Conservation (phyloP, 2,329 filamentous ascomycete genomes). For the Trichoderma simmonsii region DNA sequence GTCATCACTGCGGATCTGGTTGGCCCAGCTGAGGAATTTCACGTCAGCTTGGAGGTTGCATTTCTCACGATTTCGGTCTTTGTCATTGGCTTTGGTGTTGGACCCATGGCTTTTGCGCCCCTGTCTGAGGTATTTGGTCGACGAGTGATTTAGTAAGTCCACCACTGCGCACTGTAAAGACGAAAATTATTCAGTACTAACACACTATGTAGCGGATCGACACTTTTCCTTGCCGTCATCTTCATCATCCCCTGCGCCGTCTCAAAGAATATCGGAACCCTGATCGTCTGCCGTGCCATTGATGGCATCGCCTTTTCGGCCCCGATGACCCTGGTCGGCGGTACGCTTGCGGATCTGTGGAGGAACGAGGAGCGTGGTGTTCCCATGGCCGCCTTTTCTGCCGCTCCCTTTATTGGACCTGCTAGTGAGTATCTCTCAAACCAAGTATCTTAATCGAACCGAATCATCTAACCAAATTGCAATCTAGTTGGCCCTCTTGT, state of each 20-base stretch:
- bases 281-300: constrained; percentile 72
- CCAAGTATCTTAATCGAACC: not conserved
- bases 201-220: constrained; percentile 44
- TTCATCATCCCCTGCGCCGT: constrained; percentile 81
- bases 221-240: constrained; percentile 66
- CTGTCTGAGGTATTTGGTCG: constrained; percentile 73
- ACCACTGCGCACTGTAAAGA: not conserved
- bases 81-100: constrained; percentile 77
- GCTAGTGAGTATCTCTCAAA: constrained; percentile 46
- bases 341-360: constrained; percentile 82
- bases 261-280: constrained; percentile 69
- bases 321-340: constrained; percentile 82
- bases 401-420: constrained; percentile 79
- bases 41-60: constrained; percentile 68
- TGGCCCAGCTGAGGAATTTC: constrained; percentile 61
- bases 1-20: constrained; percentile 75
- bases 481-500: constrained; percentile 62
- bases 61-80: constrained; percentile 73
- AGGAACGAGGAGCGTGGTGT: constrained; percentile 78
- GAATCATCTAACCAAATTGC: not conserved
- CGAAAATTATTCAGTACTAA: constrained; percentile 15
- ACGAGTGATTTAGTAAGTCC: constrained; percentile 61
- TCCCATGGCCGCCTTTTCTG: constrained; percentile 82
- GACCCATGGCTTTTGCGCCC: constrained; percentile 77
- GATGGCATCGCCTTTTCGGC: constrained; percentile 83